Percentiles rank a stretch among this genome's conserved stretches.
phyloP scores from a whole-genome alignment of 148 eudicot genomes.

The Selenicereus undatus region DNA sequence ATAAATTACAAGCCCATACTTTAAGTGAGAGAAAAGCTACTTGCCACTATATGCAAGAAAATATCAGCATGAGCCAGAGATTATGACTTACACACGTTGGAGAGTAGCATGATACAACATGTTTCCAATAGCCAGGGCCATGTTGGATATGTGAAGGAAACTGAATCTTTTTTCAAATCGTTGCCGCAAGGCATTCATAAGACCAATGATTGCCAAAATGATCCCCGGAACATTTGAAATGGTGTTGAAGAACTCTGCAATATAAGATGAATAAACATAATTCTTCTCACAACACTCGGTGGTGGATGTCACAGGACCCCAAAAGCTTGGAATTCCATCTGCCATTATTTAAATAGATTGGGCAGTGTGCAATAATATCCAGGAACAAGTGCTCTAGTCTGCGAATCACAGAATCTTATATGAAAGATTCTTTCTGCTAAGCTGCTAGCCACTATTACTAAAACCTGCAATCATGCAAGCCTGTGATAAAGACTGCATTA shows the following conservation, averaged over 20 bases:
- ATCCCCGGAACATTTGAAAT: constrained; percentile 65
- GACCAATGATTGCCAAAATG: constrained; percentile 68
- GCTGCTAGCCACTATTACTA: constrained; percentile 5
- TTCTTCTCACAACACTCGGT: constrained; percentile 76
- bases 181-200: constrained; percentile 65
- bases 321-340: constrained; percentile 64
- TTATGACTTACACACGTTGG: constrained; percentile 58
- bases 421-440: background rate
- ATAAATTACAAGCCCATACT: background rate
- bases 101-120: constrained; percentile 79
- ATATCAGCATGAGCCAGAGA: background rate
- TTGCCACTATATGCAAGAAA: background rate
- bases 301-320: constrained; percentile 92
- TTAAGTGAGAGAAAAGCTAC: background rate
- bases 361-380: background rate
- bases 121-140: constrained; percentile 78
- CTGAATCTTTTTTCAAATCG: constrained; percentile 80
- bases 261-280: constrained; percentile 64
- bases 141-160: constrained; percentile 75
- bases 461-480: constrained; percentile 16
- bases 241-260: constrained; percentile 82
- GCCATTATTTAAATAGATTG: constrained; percentile 41
- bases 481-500: background rate
- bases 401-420: background rate
- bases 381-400: background rate